phyloP scores from a whole-genome alignment of 306 rosid species.

The Glycine tomentella region DNA sequence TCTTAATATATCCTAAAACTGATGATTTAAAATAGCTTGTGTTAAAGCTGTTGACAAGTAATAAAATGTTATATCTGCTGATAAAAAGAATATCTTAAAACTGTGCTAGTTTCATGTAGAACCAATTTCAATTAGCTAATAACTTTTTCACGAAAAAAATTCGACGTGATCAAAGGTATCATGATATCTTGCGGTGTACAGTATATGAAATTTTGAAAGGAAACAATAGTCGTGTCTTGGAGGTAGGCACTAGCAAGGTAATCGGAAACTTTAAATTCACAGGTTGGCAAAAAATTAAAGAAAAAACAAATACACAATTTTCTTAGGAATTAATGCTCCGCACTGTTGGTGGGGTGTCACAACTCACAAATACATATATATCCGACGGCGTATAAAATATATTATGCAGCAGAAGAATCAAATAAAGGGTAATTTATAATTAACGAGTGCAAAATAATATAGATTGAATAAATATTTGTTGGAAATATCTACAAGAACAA shows the following conservation, averaged over 20 bases:
- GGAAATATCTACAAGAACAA: slow-evolving; percentile 7
- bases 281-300: slow-evolving; percentile 38
- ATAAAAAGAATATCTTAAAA: background rate
- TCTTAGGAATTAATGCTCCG: slow-evolving; percentile 54
- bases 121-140: background rate
- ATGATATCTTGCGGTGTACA: background rate
- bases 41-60: too few relatives aligned
- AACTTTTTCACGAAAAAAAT: background rate
- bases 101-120: background rate
- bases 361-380: slow-evolving; percentile 28
- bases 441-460: background rate
- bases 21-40: too few relatives aligned
- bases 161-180: background rate
- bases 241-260: slow-evolving; percentile 51
- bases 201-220: slow-evolving; percentile 46
- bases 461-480: background rate
- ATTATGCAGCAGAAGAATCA: background rate
- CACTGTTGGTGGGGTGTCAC: slow-evolving; percentile 57
- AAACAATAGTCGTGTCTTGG: slow-evolving; percentile 33
- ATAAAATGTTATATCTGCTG: too few relatives aligned
- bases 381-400: slow-evolving; percentile 19
- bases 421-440: background rate
- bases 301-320: slow-evolving; percentile 2
- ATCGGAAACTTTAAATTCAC: slow-evolving; percentile 40
- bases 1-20: too few relatives aligned